These are phyloP conservation scores for Taphrina communis DNA, from an alignment of 1,139 yeast genomes.

Conservation along the genomic window DNA sequence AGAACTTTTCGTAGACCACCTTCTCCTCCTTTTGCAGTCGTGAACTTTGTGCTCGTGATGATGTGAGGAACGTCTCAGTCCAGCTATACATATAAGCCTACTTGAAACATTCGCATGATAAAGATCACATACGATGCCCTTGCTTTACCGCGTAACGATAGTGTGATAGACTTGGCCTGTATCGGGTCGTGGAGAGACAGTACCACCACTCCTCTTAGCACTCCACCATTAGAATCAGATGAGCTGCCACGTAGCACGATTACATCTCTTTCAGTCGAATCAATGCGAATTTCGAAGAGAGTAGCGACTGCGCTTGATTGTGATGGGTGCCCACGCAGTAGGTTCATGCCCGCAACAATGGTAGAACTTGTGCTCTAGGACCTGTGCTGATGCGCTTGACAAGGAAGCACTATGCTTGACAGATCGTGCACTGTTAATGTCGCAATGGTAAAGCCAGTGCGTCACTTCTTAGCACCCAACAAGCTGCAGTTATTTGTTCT, in stretches of 20 bases:
- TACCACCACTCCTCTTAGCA: conserved; percentile 77
- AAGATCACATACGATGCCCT: conserved; percentile 55
- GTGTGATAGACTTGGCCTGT: conserved; percentile 64
- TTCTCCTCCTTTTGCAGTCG: conserved; percentile 60
- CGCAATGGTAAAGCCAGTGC: too few relatives aligned
- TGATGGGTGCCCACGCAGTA: conserved; percentile 23
- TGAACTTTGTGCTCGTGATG: conserved; percentile 29
- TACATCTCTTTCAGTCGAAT: conserved; percentile 76
- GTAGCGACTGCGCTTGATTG: conserved; percentile 44
- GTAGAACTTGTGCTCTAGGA: too few relatives aligned
- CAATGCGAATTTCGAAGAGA: conserved; percentile 57
- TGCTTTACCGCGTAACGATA: conserved; percentile 70
- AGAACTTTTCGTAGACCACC: conserved; percentile 71
- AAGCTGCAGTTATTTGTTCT: too few relatives aligned
- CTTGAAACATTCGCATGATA: not conserved
- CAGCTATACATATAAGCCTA: conserved; percentile 20
- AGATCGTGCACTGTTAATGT: too few relatives aligned
- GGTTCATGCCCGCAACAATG: conserved; percentile 15
- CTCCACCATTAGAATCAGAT: conserved; percentile 76
- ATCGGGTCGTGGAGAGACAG: conserved; percentile 78
- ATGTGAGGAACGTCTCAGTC: conserved; percentile 26
- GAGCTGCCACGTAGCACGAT: conserved; percentile 78
- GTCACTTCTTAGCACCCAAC: too few relatives aligned
- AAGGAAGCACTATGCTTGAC: too few relatives aligned
- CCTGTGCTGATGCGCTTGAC: too few relatives aligned